A percentile compares a stretch with the other conserved stretches of the same genome.
These are phyloP conservation scores for Malassezia japonica DNA, from an alignment of 1,284 basidiomycete species.

Conservation along the genomic window DNA sequence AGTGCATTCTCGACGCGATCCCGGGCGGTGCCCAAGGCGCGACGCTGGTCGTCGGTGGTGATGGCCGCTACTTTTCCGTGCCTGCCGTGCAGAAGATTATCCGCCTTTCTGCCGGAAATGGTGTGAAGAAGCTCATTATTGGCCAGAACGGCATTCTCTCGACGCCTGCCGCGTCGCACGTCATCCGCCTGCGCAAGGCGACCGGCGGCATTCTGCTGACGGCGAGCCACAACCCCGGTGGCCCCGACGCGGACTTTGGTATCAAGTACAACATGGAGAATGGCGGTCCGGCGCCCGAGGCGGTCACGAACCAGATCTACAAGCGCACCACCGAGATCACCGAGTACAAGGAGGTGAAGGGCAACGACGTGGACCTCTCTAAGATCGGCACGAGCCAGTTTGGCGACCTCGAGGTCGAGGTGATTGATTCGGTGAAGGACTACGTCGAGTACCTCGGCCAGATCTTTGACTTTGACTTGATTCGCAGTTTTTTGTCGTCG, in stretches of 20 bases:
- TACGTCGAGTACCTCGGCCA: slow-evolving; percentile 72
- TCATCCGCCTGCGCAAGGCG: slow-evolving; percentile 91
- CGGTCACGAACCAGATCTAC: slow-evolving; percentile 84
- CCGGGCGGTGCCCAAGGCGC: slow-evolving; percentile 59
- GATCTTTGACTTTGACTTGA: slow-evolving; percentile 90
- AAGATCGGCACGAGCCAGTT: slow-evolving; percentile 70
- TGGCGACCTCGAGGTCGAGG: slow-evolving; percentile 61
- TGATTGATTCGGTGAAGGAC: slow-evolving; percentile 89
- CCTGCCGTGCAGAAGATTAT: slow-evolving; percentile 85
- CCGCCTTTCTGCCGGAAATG: slow-evolving; percentile 77
- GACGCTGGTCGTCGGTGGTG: slow-evolving; percentile 90
- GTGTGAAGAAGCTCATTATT: slow-evolving; percentile 45
- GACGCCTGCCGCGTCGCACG: slow-evolving; percentile 88
- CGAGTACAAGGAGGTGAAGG: slow-evolving; percentile 75
- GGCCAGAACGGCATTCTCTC: slow-evolving; percentile 77
- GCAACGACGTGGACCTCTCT: slow-evolving; percentile 70
- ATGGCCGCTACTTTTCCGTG: slow-evolving; percentile 85
- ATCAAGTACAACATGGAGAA: slow-evolving; percentile 99
- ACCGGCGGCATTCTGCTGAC: slow-evolving; percentile 94
- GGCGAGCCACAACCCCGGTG: slow-evolving; percentile 96
- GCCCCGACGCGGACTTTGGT: slow-evolving; percentile 92
- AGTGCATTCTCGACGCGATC: slow-evolving; percentile 86
- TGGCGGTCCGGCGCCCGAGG: slow-evolving; percentile 91
- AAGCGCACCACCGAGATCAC: slow-evolving; percentile 78
- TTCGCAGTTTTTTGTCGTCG: slow-evolving; percentile 75